Evolutionary conservation across 495 filamentous ascomycete genomes (phyloP), one percentile per base, ranked within the genome.

Genomic region (Saxophila tyrrhenica): DNA sequence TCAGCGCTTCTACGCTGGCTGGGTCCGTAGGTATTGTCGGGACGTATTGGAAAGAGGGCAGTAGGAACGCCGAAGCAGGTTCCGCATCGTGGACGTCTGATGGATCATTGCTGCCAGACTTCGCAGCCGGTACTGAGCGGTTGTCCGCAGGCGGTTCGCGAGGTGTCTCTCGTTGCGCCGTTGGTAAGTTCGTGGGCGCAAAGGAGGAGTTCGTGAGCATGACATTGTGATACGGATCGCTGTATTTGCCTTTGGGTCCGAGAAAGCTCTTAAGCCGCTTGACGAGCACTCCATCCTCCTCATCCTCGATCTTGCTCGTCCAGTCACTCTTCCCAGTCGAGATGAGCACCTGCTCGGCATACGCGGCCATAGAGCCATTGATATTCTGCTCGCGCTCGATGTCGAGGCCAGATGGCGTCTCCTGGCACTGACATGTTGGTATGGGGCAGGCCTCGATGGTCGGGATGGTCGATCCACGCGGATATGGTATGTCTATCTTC

Each of bases 271-370:
- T 91, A 56, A 96, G 63, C 39, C 80, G 78, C 47, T 83, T 78
- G 0, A 83, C 86, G 9, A 95, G 69, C 56, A 81, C 80, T n/a
- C 70, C 76, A 29, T 75, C 73, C 46, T 54, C 53, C 50, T 85
- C 79, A 76, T 95, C 65, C 67, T 84, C 72, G 65, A 89, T 83
- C 41, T 73, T 72, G 64, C 75, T 79, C 17, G 75, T 75, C 92
- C 92, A 98, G 66, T 96, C 86, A 20, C 72, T 62, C 53, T 80
- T 77, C 8, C 87, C 88, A 0, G 90, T 95, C 54, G 80, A 86
- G 16, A 96, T 73, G 2, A 98, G 65, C 2, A 96, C 74, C 51
- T 97, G 90, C 58, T 89, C 81, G 17, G 80, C 75, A 65, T 95
- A 92, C n/a, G 72, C 67, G 3, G 85, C 75, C 70, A 95, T 86